Evolutionary conservation across 2,329 filamentous ascomycete genomes (phyloP), one percentile per base, ranked within the genome.

Genomic region (Talaromyces sp.): DNA sequence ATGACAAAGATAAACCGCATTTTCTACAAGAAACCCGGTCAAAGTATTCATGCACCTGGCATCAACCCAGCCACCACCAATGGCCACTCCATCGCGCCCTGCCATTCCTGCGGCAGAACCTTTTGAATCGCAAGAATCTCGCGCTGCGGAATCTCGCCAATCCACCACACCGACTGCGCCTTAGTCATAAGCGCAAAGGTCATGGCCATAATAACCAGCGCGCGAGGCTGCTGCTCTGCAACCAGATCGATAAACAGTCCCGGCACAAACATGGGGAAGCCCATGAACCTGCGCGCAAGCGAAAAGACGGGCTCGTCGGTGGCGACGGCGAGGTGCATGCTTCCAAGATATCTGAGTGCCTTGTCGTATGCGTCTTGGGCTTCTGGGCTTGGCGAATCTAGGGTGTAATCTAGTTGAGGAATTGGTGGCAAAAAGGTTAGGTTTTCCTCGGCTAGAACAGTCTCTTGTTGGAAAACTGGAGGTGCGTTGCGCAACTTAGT

Each of bases 241-340:
- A 74, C 64, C 55, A 71, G 66, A 39, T 72, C 68, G 15, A 70
- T 67, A 33, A 73, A 73, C 27, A 63, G 59, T 17, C 65, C 58
- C 8, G 70, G 69, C n/a, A 73, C 65, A 59, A 72, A 67, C 39
- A 73, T 65, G 8, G 71, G 65, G 58, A 74, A 74, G 54, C 67
- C 66, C 27, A 70, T 65, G 10, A 73, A 65, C 62, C 69, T 66
- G n/a, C 71, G 65, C 42, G 68, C 67, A 11, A 72, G 66, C 49
- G 65, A 64, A 32, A 67, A 61, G 9, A 66, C 53, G 3, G 69
- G 53, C 55, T 72, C 69, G 13, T 66, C 66, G 33, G 61, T 61
- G 11, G 64, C 44, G 13, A 71, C 64, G 11, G 67, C 69, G 1
- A 9, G 33, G 15, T 57, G 19, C 5, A 57, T 47, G 39, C 36